phyloP scores from a whole-genome alignment of 2,329 filamentous ascomycete genomes.

The Colletotrichum sp. region DNA sequence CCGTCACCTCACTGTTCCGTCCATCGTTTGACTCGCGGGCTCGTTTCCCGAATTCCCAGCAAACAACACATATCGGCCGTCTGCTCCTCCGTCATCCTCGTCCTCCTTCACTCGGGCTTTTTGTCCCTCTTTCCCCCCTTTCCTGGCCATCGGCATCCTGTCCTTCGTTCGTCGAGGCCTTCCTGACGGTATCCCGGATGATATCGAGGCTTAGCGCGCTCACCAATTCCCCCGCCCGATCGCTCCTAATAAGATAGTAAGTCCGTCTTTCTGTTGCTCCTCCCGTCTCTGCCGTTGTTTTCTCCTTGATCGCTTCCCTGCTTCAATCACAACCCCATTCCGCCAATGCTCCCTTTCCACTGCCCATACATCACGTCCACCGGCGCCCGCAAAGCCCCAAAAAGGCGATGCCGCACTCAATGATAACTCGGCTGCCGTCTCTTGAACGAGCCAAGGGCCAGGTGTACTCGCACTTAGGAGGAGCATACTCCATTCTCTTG shows the following conservation, averaged over 20 bases:
- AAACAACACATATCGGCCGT: background rate
- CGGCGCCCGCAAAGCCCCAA: background rate
- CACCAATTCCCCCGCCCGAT: slow-evolving; percentile 4
- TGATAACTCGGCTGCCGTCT: background rate
- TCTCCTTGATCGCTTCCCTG: background rate
- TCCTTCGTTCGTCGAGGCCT: background rate
- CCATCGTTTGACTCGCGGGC: background rate
- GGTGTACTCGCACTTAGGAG: background rate
- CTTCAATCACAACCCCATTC: background rate
- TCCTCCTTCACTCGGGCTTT: background rate
- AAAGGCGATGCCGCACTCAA: background rate
- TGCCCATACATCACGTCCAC: background rate
- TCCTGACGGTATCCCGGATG: slow-evolving; percentile 15
- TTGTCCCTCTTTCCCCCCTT: background rate
- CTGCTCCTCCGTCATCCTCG: background rate
- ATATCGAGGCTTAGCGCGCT: slow-evolving; percentile 16
- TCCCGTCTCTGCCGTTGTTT: background rate
- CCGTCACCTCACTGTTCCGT: background rate
- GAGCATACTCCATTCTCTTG: background rate
- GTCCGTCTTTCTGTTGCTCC: background rate
- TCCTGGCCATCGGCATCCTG: slow-evolving; percentile 1
- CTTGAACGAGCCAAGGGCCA: background rate
- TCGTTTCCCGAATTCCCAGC: background rate
- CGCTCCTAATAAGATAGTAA: slow-evolving; percentile 10
- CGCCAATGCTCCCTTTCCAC: background rate